Conservation (phyloP, 176 grass and related monocot genomes). For the Thinopyrum elongatum region DNA sequence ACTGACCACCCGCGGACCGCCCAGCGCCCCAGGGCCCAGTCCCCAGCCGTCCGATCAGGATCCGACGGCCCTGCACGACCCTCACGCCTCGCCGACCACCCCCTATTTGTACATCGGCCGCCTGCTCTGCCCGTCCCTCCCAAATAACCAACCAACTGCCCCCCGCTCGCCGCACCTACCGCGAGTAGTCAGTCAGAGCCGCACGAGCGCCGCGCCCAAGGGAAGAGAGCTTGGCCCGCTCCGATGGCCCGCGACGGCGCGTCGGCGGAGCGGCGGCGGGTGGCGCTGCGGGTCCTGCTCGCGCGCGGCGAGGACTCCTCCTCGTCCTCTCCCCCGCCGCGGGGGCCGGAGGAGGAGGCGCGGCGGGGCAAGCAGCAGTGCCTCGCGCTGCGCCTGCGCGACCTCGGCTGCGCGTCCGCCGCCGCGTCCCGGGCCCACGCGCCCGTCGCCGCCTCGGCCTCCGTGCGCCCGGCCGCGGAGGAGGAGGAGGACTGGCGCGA, state of each 20-base stretch:
- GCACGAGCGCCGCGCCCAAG: neutral
- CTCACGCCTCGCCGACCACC: no score
- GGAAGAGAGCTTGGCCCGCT: neutral
- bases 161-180: neutral
- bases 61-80: no score
- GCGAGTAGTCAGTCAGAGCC: neutral
- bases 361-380: constrained; percentile 10
- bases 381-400: constrained; percentile 40
- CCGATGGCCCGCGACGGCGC: constrained; percentile 39
- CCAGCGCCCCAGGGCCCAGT: no score
- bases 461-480: constrained; percentile 11
- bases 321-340: neutral
- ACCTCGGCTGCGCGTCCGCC: constrained; percentile 64
- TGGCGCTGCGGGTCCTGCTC: constrained; percentile 27
- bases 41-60: no score
- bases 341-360: neutral
- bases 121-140: no score
- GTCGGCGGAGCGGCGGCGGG: constrained; percentile 17
- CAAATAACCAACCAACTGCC: neutral
- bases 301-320: neutral
- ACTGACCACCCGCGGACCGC: no score
- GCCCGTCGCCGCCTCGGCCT: neutral
- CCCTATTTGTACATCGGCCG: no score
- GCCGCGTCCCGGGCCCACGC: constrained; percentile 35
- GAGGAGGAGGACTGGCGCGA: constrained; percentile 41